These are phyloP conservation scores for Isatis lusitanica DNA, from an alignment of 441 rosid genomes.

Conservation along the genomic window DNA sequence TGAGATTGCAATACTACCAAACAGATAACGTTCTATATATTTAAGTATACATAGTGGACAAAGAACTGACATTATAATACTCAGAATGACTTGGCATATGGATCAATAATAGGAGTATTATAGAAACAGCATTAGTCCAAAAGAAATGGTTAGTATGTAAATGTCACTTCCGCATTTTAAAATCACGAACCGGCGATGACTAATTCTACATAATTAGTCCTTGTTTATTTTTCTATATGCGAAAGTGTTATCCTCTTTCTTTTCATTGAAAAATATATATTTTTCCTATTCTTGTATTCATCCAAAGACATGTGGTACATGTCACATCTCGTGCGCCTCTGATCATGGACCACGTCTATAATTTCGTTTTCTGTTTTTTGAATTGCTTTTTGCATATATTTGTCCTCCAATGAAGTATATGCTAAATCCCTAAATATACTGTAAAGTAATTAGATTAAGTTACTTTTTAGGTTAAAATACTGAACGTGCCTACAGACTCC, in stretches of 20 bases:
- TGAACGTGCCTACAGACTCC: not conserved
- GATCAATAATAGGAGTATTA: conserved; percentile 12
- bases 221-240: not conserved
- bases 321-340: not conserved
- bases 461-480: not conserved
- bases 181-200: conserved; percentile 9
- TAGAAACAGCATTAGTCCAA: conserved; percentile 25
- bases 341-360: not conserved
- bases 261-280: not conserved
- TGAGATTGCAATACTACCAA: not conserved
- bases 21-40: conserved; percentile 21
- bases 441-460: too few species aligned
- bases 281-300: not conserved
- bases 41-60: conserved; percentile 3
- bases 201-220: not conserved
- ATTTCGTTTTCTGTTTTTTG: conserved; percentile 1
- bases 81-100: conserved; percentile 17
- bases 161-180: conserved; percentile 19
- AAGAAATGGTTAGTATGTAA: conserved; percentile 26
- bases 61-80: conserved; percentile 11
- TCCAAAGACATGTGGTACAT: not conserved
- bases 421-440: too few species aligned
- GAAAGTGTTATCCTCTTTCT: not conserved
- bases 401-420: not conserved
- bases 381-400: not conserved